Percentiles rank a stretch among this genome's conserved stretches.
phyloP scores from a whole-genome alignment of 2,329 filamentous ascomycete species.

The Xylaria sp. region DNA sequence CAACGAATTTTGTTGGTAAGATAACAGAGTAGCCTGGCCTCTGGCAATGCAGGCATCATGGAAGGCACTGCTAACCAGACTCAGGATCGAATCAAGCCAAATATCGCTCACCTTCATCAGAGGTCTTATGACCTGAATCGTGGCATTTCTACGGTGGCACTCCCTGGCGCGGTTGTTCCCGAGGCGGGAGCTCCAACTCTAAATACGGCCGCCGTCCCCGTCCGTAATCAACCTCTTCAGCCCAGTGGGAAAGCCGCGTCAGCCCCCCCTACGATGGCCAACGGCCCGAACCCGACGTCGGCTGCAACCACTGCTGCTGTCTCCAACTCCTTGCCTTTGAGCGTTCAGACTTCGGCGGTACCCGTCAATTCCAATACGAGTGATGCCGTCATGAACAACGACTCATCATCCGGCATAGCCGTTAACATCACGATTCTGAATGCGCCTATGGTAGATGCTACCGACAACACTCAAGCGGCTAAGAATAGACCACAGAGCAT shows the following conservation, averaged over 20 bases:
- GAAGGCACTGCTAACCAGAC: background rate
- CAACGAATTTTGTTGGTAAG: background rate
- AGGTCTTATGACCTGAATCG: background rate
- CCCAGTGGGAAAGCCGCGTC: background rate
- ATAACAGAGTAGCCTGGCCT: background rate
- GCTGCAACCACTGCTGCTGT: background rate
- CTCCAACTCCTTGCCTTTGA: background rate
- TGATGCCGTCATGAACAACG: background rate
- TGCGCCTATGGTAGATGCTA: background rate
- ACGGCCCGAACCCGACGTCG: background rate
- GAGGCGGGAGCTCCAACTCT: background rate
- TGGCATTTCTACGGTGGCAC: background rate
- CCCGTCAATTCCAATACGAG: background rate
- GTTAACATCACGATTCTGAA: background rate
- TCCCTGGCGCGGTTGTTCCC: background rate
- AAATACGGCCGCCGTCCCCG: background rate
- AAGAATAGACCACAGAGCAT: background rate
- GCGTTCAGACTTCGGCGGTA: background rate
- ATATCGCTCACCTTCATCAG: background rate
- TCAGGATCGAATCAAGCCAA: conserved; percentile 6
- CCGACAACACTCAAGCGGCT: background rate
- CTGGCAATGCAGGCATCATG: background rate
- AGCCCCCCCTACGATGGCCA: too few relatives aligned
- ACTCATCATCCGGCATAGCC: background rate
- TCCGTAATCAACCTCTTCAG: background rate